Evolutionary conservation across 2,329 filamentous ascomycete species (phyloP).

Genomic region (Whalleya microplaca): DNA sequence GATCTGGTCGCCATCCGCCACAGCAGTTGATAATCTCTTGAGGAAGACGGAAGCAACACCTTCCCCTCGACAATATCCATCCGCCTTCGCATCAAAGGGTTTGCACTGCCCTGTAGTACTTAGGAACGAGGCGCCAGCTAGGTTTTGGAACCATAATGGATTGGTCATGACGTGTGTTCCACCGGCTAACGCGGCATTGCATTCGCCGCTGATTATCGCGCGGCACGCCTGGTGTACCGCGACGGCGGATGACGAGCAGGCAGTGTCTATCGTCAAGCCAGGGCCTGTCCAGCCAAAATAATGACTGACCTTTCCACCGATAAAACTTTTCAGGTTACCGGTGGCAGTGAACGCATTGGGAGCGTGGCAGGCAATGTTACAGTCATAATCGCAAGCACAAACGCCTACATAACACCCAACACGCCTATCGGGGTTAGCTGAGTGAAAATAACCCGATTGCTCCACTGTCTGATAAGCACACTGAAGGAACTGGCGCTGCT

Average conservation of each 20-base stretch:
- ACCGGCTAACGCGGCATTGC: constrained; percentile 40
- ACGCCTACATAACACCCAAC: constrained; percentile 45
- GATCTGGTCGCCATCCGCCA: constrained; percentile 51
- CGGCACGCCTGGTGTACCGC: constrained; percentile 44
- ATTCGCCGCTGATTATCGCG: constrained; percentile 37
- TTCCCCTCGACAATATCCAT: constrained; percentile 60
- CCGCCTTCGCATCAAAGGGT: constrained; percentile 46
- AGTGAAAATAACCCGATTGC: constrained; percentile 30
- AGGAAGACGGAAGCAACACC: constrained; percentile 50
- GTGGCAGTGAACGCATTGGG: constrained; percentile 42
- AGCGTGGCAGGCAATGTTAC: constrained; percentile 43
- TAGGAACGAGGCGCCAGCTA: constrained; percentile 34
- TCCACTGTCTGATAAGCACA: constrained; percentile 34
- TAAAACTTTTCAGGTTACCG: constrained; percentile 34
- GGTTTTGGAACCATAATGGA: constrained; percentile 33
- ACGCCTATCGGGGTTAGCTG: constrained; percentile 8
- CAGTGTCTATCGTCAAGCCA: constrained; percentile 38
- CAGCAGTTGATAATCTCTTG: constrained; percentile 51
- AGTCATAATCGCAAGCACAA: constrained; percentile 43
- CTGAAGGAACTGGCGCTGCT: constrained; percentile 25
- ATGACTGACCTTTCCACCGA: constrained; percentile 37
- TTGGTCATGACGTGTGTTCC: constrained; percentile 38
- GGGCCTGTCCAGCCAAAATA: constrained; percentile 44
- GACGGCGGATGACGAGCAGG: constrained; percentile 43
- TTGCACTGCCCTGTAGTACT: constrained; percentile 35